Conservation (phyloP, 495 filamentous ascomycete species). For the Saxispiralis lemnorum region DNA sequence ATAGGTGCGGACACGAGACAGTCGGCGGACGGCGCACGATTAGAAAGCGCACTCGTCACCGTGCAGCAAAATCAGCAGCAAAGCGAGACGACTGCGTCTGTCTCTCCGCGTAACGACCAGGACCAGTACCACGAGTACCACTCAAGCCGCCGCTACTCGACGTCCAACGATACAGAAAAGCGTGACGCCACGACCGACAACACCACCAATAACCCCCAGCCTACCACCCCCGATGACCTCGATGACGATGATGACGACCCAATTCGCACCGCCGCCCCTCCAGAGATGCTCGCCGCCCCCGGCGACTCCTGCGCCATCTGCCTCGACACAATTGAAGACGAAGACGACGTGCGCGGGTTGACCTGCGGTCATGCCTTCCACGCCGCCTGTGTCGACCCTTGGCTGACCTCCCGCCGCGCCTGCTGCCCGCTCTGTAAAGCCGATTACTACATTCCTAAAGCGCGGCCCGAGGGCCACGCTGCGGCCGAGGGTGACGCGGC, state of each 20-base stretch:
- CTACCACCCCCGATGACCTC: constrained; percentile 28
- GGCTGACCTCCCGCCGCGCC: constrained; percentile 80
- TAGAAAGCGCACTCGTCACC: constrained; percentile 15
- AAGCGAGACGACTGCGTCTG: too few species aligned
- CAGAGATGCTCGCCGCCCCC: constrained; percentile 66
- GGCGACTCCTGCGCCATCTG: constrained; percentile 96
- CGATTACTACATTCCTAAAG: constrained; percentile 86
- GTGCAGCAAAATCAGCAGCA: constrained; percentile 15
- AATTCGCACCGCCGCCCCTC: constrained; percentile 63
- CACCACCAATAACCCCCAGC: constrained; percentile 1
- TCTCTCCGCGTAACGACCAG: constrained; percentile 10
- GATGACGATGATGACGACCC: constrained; percentile 72
- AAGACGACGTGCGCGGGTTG: constrained; percentile 86
- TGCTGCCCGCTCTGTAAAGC: constrained; percentile 96
- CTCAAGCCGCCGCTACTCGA: neutral
- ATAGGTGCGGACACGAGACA: constrained; percentile 16
- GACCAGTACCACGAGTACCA: constrained; percentile 6
- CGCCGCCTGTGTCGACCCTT: constrained; percentile 82
- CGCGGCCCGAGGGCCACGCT: constrained; percentile 38
- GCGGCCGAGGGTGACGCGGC: neutral
- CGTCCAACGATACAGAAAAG: too few species aligned
- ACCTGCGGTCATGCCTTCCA: constrained; percentile 96
- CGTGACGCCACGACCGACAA: neutral
- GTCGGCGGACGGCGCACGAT: constrained; percentile 17
- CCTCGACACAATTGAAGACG: constrained; percentile 79